These are phyloP conservation scores for Chalciporus piperatus DNA, from an alignment of 768 basidiomycete genomes.

Conservation along the genomic window DNA sequence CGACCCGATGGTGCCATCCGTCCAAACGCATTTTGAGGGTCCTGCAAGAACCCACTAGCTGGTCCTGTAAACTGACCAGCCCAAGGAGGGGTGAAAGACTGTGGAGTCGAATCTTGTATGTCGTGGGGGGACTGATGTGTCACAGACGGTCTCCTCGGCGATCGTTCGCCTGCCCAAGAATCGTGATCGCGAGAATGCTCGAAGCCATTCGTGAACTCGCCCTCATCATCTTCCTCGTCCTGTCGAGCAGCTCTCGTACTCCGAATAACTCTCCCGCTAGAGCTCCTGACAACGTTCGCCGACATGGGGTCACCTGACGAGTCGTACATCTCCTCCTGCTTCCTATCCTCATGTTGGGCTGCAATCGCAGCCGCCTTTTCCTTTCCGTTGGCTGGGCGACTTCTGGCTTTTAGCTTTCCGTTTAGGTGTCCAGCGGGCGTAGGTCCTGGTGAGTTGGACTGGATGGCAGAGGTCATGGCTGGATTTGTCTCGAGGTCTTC, in stretches of 20 bases:
- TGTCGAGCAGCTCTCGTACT: constrained; percentile 29
- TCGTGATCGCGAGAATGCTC: constrained; percentile 16
- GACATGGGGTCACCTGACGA: constrained; percentile 18
- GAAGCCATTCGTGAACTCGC: constrained; percentile 23
- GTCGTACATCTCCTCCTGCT: constrained; percentile 17
- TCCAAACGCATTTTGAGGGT: constrained; percentile 39
- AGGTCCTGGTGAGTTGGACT: constrained; percentile 26
- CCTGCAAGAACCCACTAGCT: constrained; percentile 48
- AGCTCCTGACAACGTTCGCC: constrained; percentile 25
- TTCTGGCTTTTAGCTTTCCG: constrained; percentile 40
- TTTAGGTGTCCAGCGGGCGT: constrained; percentile 20
- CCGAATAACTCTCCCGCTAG: constrained; percentile 29
- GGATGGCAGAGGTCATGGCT: constrained; percentile 40
- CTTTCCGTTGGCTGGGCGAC: constrained; percentile 35
- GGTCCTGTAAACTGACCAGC: constrained; percentile 46
- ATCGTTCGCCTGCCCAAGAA: constrained; percentile 24
- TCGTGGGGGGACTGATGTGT: constrained; percentile 22
- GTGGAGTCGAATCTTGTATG: constrained; percentile 16
- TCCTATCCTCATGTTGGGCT: constrained; percentile 23
- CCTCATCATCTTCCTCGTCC: constrained; percentile 25
- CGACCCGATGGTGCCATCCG: constrained; percentile 49
- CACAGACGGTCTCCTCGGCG: constrained; percentile 20
- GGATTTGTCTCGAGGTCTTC: constrained; percentile 60
- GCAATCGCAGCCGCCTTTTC: constrained; percentile 31
- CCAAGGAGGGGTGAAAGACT: constrained; percentile 26